Conservation (phyloP, 495 filamentous ascomycete genomes). For the Trichoderma virens region DNA sequence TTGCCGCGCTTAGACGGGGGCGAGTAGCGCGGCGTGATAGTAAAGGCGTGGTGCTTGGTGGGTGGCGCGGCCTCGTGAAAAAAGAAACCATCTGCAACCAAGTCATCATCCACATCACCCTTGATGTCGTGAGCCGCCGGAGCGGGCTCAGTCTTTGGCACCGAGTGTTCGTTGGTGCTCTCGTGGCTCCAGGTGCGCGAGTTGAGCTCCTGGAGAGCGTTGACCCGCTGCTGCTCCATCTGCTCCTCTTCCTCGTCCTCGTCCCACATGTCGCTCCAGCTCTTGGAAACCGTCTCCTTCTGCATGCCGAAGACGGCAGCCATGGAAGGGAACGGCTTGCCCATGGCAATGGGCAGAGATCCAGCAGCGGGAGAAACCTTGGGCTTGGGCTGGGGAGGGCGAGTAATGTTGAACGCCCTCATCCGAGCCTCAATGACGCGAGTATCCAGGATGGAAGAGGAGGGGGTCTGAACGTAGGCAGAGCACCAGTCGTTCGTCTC, state of each 20-base stretch:
- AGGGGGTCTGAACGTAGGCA: constrained; percentile 58
- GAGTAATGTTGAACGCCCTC: constrained; percentile 45
- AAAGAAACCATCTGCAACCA: constrained; percentile 58
- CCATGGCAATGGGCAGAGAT: constrained; percentile 67
- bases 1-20: constrained; percentile 41
- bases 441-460: constrained; percentile 69
- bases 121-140: constrained; percentile 28
- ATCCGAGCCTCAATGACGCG: constrained; percentile 66
- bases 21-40: constrained; percentile 41
- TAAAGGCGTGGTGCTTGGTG: constrained; percentile 26
- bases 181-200: constrained; percentile 76
- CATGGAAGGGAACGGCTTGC: constrained; percentile 54
- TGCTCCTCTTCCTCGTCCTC: constrained; percentile 69
- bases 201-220: constrained; percentile 60
- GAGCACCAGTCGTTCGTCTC: constrained; percentile 67
- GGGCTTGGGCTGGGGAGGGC: constrained; percentile 27
- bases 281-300: constrained; percentile 75
- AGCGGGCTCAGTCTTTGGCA: constrained; percentile 4
- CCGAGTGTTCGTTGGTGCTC: constrained; percentile 42
- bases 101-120: constrained; percentile 46
- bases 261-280: constrained; percentile 95
- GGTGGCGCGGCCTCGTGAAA: constrained; percentile 52
- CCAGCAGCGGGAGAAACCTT: constrained; percentile 50
- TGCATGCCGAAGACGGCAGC: constrained; percentile 72
- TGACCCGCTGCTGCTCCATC: constrained; percentile 48